phyloP scores from a whole-genome alignment of 1,139 yeast genomes.

The Hyphopichia pseudoburtonii region DNA sequence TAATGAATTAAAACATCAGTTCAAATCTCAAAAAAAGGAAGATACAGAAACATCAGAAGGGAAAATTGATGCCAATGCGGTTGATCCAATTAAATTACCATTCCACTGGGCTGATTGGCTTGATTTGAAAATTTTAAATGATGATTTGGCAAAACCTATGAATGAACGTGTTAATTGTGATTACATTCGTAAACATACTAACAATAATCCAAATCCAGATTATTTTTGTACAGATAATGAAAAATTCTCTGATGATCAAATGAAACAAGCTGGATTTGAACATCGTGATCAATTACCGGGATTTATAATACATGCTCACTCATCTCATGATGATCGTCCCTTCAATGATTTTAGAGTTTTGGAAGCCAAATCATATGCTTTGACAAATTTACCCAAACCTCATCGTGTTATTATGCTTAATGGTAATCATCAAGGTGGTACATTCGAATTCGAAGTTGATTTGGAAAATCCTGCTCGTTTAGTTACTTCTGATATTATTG shows the following conservation, averaged over 20 bases:
- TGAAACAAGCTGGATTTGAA: slow-evolving; percentile 21
- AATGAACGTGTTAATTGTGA: slow-evolving; percentile 21
- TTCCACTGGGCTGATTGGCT: slow-evolving; percentile 34
- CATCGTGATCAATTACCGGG: slow-evolving; percentile 26
- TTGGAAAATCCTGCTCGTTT: slow-evolving; percentile 18
- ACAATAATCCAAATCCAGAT: slow-evolving; percentile 19
- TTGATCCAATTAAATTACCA: slow-evolving; percentile 19
- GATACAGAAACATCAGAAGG: slow-evolving; percentile 3
- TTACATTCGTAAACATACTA: slow-evolving; percentile 17
- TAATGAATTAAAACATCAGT: slow-evolving; percentile 22
- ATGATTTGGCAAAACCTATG: slow-evolving; percentile 18
- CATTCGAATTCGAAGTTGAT: slow-evolving; percentile 33
- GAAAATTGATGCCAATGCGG: slow-evolving; percentile 16
- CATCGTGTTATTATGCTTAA: slow-evolving; percentile 29
- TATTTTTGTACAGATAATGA: slow-evolving; percentile 23
- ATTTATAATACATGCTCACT: slow-evolving; percentile 25
- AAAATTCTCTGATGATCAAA: slow-evolving; percentile 18
- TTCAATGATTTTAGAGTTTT: slow-evolving; percentile 26
- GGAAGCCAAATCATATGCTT: slow-evolving; percentile 28
- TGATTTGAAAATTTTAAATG: slow-evolving; percentile 21
- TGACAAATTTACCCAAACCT: slow-evolving; percentile 32
- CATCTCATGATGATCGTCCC: slow-evolving; percentile 26
- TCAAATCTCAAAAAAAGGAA: slow-evolving; percentile 9
- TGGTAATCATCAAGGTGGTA: slow-evolving; percentile 22
- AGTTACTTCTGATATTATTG: slow-evolving; percentile 22